A percentile compares a stretch with the other conserved stretches of the same genome.
Evolutionary conservation across 805 yeast species (phyloP).

Genomic region (Candida golubevii): DNA sequence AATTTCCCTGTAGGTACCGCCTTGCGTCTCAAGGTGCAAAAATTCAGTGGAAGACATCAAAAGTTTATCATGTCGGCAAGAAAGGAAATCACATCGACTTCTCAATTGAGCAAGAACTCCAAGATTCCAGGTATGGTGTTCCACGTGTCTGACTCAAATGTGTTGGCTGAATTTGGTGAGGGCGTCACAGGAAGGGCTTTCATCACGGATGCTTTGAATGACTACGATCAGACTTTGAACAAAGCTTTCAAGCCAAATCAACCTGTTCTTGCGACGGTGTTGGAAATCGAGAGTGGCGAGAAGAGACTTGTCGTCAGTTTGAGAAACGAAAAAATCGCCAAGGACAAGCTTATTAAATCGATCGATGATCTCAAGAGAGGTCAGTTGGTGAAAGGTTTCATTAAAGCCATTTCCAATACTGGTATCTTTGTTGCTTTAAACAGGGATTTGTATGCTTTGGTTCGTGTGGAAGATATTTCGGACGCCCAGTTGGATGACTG

Average conservation of each 20-base stretch:
- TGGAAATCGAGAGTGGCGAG: conserved; percentile 42
- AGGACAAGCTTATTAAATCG: conserved; percentile 47
- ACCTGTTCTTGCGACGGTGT: conserved; percentile 54
- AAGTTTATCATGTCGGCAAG: conserved; percentile 49
- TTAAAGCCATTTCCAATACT: conserved; percentile 66
- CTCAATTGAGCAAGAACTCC: conserved; percentile 42
- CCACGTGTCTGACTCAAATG: conserved; percentile 53
- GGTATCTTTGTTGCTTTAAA: conserved; percentile 80
- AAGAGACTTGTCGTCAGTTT: conserved; percentile 61
- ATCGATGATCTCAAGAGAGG: conserved; percentile 59
- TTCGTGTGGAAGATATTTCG: conserved; percentile 74
- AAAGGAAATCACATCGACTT: conserved; percentile 36
- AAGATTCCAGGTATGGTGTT: conserved; percentile 59
- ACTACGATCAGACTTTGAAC: conserved; percentile 52
- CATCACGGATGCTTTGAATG: conserved; percentile 73
- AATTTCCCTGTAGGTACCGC: conserved; percentile 72
- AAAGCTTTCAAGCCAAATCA: conserved; percentile 48
- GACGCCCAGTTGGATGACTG: conserved; percentile 83
- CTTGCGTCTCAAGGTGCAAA: conserved; percentile 51
- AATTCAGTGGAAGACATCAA: conserved; percentile 51
- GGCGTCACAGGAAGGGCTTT: conserved; percentile 59
- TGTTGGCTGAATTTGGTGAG: conserved; percentile 67
- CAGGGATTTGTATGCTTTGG: conserved; percentile 68
- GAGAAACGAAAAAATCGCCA: conserved; percentile 45
- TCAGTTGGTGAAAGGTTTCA: conserved; percentile 74